Base-by-base conservation (phyloP, 108 stramenopile genomes). In the Craspedostauros australis region DNA sequence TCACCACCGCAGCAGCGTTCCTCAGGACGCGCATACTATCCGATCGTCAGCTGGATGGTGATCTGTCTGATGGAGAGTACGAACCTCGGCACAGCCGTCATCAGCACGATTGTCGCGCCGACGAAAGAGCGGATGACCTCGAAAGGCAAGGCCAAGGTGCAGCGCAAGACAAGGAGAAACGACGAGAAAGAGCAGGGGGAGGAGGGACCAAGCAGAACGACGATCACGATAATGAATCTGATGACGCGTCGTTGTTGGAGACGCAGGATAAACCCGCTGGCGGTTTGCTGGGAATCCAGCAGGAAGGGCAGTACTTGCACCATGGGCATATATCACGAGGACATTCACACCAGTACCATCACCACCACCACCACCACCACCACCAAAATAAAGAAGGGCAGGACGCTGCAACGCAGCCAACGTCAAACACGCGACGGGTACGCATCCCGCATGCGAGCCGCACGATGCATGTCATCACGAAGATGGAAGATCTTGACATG, bases 401-500 rank as follows among this genome's bases (percentile, higher is more conserved):
- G 0, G 21, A 18, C 19, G 39, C 42, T 23, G 20, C 54, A 12
- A 30, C 19, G 19, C 24, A 37, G 1, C 19, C 51, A 2, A 16
- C 15, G 20, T 52, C 39, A 1, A 37, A 2, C 5, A 9, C 25
- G 25, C 34, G 22, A 37, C 11, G 12, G 34, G 16, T 12, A 5
- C 31, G 33, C 1, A 43, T 82, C 8, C 67, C 77, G 11, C 72
- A 68, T 37, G 21, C 74, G 5, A 28, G 54, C 21, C 47, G 71
- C 16, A 49, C 68, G 2, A 39, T 50, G 15, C 50, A 56, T 52
- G 39, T 45, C n/a, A 38, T 66, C 36, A 55, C 61, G 11, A 71
- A 66, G 23, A 23, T 84, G 20, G 37, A 66, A 12, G 62, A 75
- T 11, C 18, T 84, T 38, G 74, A 77, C 54, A 60, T 84, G 49